Base-by-base conservation (phyloP, 495 filamentous ascomycete genomes). In the Aspergillus diversus region DNA sequence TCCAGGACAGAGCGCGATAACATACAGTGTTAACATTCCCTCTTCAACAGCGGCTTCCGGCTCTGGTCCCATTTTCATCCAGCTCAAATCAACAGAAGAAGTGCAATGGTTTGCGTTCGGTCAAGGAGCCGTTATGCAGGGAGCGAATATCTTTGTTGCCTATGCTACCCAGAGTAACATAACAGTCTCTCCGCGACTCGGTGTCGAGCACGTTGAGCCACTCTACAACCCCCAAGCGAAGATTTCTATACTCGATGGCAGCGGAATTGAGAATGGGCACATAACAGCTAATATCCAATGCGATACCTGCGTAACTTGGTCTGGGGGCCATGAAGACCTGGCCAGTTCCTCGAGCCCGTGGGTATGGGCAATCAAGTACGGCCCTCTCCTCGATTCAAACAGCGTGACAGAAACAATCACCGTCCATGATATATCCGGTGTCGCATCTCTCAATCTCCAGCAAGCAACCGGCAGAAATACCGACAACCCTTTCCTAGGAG, bases 101-200 rank as follows among this genome's bases (percentile, higher is more conserved):
- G 80, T 83, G 63, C 71, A 79, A 65, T 91, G 88, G 88, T 80
- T 87, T n/a, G 85, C 79, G 7, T 71, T 87, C 5, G 88, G 88
- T 7, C 84, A 86, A 42, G 88, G 88, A 12, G 56, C 47, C 0
- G 60, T 63, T 32, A 91, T 91, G 88, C 61, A 66, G 9, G 82
- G 79, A 13, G 75, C 88, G 31, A 85, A 86, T 64, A 87, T 91
- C 33, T 89, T 90, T 68, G 66, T 90, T 27, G 81, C 88, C 68
- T 90, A 89, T 70, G 70, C 83, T 5, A 63, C 60, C 8, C 84
- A 85, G 33, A 65, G n/a, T 13, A 89, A 89, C 65, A 76, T 89
- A 67, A 91, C 88, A 0, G 59, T 89, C 39, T 89, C 86, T 31
- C 79, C 84, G 5, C 80, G 88, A n/a, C 66, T 71, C 15, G 83